Percentiles rank a stretch among this genome's conserved stretches.
phyloP scores from a whole-genome alignment of 2,329 filamentous ascomycete genomes.

The Xylaria sp. region DNA sequence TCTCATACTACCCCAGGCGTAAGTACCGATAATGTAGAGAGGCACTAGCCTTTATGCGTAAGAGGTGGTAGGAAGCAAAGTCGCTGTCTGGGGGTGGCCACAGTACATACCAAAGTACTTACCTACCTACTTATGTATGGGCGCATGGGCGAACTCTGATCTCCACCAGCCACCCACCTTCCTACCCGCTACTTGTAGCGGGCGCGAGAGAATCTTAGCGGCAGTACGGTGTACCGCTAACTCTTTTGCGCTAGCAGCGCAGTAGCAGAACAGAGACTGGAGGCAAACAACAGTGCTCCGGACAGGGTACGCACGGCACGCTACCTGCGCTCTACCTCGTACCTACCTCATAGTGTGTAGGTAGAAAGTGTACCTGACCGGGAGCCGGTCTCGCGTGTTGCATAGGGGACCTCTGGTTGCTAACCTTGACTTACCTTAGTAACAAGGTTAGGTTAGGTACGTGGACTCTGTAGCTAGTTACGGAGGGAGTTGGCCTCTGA shows the following conservation, averaged over 20 bases:
- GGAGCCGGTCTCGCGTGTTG: constrained; percentile 11
- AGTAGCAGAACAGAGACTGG: too few species aligned
- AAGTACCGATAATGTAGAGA: too few species aligned
- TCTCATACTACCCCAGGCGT: too few species aligned
- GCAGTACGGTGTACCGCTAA: constrained; percentile 8
- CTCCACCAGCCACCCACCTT: constrained; percentile 26
- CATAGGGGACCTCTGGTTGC: constrained; percentile 10
- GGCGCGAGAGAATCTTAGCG: constrained; percentile 22
- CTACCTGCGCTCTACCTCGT: too few species aligned
- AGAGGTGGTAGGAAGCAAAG: neutral
- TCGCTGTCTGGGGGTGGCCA: constrained; percentile 20
- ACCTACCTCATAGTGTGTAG: neutral
- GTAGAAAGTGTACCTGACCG: too few species aligned
- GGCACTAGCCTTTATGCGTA: neutral
- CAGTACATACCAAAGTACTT: constrained; percentile 5
- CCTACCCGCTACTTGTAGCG: constrained; percentile 24
- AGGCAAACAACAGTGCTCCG: too few species aligned
- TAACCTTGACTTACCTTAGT: too few species aligned
- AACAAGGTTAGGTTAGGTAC: too few species aligned
- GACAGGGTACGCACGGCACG: neutral
- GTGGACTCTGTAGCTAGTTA: too few species aligned
- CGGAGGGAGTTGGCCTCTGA: neutral
- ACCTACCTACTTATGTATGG: too few species aligned
- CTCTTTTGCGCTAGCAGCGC: neutral
- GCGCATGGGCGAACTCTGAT: constrained; percentile 27